phyloP scores from a whole-genome alignment of 2,329 filamentous ascomycete species.

The Fusarium globosum region DNA sequence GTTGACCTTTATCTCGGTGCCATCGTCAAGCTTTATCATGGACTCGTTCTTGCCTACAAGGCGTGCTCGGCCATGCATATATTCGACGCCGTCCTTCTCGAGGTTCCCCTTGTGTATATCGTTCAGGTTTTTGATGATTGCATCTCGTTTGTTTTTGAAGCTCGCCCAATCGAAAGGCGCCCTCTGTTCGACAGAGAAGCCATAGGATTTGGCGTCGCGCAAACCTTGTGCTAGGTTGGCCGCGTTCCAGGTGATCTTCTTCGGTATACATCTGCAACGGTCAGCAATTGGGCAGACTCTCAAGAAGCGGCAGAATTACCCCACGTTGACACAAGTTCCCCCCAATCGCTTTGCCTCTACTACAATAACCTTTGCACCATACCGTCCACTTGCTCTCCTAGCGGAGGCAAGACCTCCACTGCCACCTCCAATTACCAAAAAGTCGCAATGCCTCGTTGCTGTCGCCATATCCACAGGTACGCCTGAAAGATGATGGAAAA shows the following conservation, averaged over 20 bases:
- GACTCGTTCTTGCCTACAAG: background rate
- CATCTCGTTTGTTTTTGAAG: background rate
- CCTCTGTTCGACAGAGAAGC: background rate
- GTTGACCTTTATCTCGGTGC: background rate
- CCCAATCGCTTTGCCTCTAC: background rate
- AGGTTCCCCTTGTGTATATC: background rate
- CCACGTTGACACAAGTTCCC: background rate
- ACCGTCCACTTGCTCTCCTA: background rate
- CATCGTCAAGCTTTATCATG: background rate
- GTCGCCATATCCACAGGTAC: background rate
- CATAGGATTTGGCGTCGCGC: background rate
- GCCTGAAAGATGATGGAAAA: accelerated
- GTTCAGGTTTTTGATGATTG: background rate
- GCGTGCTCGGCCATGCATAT: background rate
- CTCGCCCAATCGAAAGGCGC: background rate
- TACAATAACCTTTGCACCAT: background rate
- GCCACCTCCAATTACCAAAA: background rate
- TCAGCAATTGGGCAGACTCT: background rate
- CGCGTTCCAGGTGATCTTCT: background rate
- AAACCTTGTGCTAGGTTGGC: background rate
- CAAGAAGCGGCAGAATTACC: background rate
- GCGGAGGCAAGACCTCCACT: background rate
- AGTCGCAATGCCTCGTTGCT: background rate
- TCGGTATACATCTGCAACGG: background rate
- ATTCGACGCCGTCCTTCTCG: background rate